Base-by-base conservation (phyloP, 805 yeast species). In the Kodamaea nitidulidarum region DNA sequence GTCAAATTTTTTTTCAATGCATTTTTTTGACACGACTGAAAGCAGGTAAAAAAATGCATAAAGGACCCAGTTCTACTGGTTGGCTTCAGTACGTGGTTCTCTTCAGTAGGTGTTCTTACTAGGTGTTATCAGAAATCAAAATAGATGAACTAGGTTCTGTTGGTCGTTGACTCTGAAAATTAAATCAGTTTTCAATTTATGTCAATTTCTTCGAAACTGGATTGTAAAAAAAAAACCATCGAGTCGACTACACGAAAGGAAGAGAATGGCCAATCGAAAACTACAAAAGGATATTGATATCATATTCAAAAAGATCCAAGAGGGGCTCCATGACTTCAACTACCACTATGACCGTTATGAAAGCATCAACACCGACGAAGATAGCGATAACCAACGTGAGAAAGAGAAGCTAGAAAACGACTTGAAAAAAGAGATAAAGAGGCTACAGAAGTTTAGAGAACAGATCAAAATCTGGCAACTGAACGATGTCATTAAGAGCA, bases 381-480 rank as follows among this genome's bases (percentile, higher is more conserved):
- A 60, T 44, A 62, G 62, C 42, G 73, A 68, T 41, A 61, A 69
- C 41, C 73, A 69, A 43, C 63, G 68, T 51, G 70, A 64, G 38
- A 68, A 68, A 45, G 61, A 56, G 31, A 69, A 69, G 49, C 55
- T 69, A 33, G 73, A 68, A 42, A 59, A 60, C 25, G 74, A 69
- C 43, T 53, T 69, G 44, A 69, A 69, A 51, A 66, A 68, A 44
- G 74, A 69, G 47, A 68, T 69, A 48, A 69, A 69, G 45, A 64
- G 67, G 44, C 56, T 69, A 36, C 74, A 69, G 44, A 69, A 67
- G 52, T 64, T 63, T 42, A 61, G 74, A 47, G 74, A 69, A 42
- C 68, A 67, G 44, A 69, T 69, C 46, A 69, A 69, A 40, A 62
- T 58, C 31, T 69, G 74, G 74, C 72, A 67, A 45, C 65, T 61